A percentile compares a stretch with the other conserved stretches of the same genome.
phyloP scores from a whole-genome alignment of 495 filamentous ascomycete genomes.

The Rostrohypoxylon terebratum region DNA sequence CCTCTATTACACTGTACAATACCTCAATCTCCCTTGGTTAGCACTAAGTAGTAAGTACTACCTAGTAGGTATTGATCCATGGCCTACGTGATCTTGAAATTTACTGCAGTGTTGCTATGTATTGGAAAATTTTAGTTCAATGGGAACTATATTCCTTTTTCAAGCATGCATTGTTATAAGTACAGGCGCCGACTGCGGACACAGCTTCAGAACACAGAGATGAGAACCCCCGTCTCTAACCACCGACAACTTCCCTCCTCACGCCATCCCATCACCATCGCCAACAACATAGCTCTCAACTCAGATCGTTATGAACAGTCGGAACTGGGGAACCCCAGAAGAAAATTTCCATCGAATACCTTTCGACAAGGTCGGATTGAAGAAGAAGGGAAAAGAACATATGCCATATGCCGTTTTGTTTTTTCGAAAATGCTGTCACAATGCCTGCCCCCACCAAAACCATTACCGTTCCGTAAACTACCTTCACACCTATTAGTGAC shows the following conservation, averaged over 20 bases:
- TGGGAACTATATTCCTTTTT: constrained; percentile 31
- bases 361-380: neutral
- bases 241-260: neutral
- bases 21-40: no score
- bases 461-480: constrained; percentile 33
- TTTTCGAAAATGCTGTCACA: constrained; percentile 40
- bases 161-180: constrained; percentile 27
- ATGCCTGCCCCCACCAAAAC: constrained; percentile 32
- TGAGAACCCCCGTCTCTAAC: neutral
- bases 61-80: no score
- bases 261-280: neutral
- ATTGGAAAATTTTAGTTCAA: constrained; percentile 15
- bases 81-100: neutral
- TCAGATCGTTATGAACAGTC: constrained; percentile 21
- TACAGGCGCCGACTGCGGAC: constrained; percentile 18
- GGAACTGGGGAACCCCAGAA: neutral
- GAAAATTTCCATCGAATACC: constrained; percentile 34
- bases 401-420: constrained; percentile 34
- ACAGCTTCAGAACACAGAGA: constrained; percentile 7
- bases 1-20: no score
- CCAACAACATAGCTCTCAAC: neutral
- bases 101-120: constrained; percentile 5
- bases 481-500: constrained; percentile 33
- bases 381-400: constrained; percentile 4
- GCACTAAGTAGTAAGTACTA: no score